Evolutionary conservation across 345 rosid genomes (phyloP), one percentile per base, ranked within the genome.

Genomic region (Sisymbrium irio): DNA sequence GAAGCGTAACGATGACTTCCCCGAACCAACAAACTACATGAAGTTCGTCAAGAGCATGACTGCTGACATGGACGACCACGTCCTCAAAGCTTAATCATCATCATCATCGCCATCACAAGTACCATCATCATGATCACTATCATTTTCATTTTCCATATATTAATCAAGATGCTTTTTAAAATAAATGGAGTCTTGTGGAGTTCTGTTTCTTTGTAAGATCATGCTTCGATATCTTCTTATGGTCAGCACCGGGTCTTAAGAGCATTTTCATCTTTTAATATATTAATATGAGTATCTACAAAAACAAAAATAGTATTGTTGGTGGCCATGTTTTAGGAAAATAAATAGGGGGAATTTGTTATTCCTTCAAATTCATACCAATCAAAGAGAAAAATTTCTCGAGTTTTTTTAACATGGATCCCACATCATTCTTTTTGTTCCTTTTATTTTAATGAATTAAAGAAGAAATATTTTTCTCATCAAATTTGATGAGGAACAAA

Each of bases 51-150:
- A 75, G 70, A 68, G 25, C 62, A 0, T 75, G 69, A 69, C 44
- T 45, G 25, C 74, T 53, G 79, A 68, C 22, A 67, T 75, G 79
- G 58, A 62, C n/a, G 4, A 69, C 50, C 79, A 76, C 44, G 70
- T 76, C 79, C 8, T 0, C 18, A 74, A 74, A 65, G 44, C 78
- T 74, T 74, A 66, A 74, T 10, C 35, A 44, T 12, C 56, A 67
- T 7, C 10, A 39, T 9, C 41, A 10, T 15, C 33, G 14, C 25
- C n/a, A 42, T 19, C 9, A 64, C 15, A 4, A 66, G 14, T 32
- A 20, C 37, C 54, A 61, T 20, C 28, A 49, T 22, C 22, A 17
- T 47, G 53, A 20, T 20, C 28, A 20, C 55, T 49, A 20, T 49
- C 14, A 49, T 49, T 30, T 13, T 35, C 13, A 32, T 58, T 13